These are phyloP conservation scores for Fusarium armeniacum DNA, from an alignment of 2,329 filamentous ascomycete species.

Conservation along the genomic window DNA sequence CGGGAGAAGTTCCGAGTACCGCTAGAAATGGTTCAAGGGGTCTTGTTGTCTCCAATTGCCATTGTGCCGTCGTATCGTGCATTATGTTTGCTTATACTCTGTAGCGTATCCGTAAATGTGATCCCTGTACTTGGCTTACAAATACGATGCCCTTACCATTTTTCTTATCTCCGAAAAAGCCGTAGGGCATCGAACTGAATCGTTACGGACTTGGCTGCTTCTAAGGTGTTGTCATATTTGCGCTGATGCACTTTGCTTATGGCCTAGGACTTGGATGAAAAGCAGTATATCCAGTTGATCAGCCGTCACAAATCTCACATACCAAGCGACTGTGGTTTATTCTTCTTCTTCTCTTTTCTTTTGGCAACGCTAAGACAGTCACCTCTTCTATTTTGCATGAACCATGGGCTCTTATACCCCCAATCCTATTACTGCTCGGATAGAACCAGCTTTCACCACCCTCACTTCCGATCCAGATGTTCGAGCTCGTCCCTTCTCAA, in stretches of 20 bases:
- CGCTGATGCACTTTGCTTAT: neutral
- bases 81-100: no score
- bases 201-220: neutral
- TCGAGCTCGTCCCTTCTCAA: slow-evolving; percentile 12
- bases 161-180: slow-evolving; percentile 7
- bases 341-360: neutral
- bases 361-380: neutral
- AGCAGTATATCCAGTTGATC: neutral
- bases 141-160: neutral
- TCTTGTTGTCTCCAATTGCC: neutral
- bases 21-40: neutral
- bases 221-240: neutral
- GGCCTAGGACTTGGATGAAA: neutral
- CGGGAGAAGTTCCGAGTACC: neutral
- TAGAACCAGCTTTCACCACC: slow-evolving; percentile 1
- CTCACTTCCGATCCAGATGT: neutral
- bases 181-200: neutral
- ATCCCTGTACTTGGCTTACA: no score
- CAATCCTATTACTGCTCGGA: neutral
- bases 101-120: no score
- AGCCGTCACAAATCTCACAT: neutral
- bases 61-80: no score
- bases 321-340: neutral
- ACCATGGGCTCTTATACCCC: neutral
- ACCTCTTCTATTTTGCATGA: no score